A percentile compares a stretch with the other conserved stretches of the same genome.
Evolutionary conservation across 163 green algal genomes (phyloP).

Genomic region (Scenedesmus sp.): DNA sequence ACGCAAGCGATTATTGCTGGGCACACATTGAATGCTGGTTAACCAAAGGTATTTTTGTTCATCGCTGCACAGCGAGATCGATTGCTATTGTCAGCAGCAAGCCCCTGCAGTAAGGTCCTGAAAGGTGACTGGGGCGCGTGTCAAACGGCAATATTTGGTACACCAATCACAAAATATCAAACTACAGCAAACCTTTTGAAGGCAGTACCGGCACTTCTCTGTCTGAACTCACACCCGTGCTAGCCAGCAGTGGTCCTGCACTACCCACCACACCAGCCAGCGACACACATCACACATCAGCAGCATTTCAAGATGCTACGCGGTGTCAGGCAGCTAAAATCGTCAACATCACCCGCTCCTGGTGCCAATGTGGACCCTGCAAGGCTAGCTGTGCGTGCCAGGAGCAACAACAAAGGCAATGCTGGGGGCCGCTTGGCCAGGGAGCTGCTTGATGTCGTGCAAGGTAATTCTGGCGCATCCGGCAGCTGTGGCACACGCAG

Average conservation of each 20-base stretch:
- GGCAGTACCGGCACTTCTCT: neutral
- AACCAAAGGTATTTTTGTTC: no score
- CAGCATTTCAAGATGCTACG: neutral
- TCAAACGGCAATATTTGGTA: neutral
- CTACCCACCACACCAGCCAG: neutral
- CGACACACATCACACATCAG: neutral
- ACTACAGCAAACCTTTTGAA: neutral
- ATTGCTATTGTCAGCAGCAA: neutral
- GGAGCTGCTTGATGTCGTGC: constrained; percentile 65
- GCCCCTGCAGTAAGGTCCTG: neutral
- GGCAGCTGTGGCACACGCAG: neutral
- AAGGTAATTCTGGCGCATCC: neutral
- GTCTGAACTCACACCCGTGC: constrained; percentile 4
- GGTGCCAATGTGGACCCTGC: neutral
- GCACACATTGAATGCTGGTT: neutral
- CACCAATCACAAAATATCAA: neutral
- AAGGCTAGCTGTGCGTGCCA: neutral
- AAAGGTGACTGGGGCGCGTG: neutral
- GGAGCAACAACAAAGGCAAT: constrained; percentile 1
- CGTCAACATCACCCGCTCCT: neutral
- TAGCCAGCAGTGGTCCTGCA: constrained; percentile 1
- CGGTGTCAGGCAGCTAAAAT: neutral
- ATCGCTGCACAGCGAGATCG: neutral
- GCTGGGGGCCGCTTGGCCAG: neutral
- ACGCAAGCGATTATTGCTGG: neutral